Base-by-base conservation (phyloP, 1,284 basidiomycete species). In the Apiotrichum brassicae region DNA sequence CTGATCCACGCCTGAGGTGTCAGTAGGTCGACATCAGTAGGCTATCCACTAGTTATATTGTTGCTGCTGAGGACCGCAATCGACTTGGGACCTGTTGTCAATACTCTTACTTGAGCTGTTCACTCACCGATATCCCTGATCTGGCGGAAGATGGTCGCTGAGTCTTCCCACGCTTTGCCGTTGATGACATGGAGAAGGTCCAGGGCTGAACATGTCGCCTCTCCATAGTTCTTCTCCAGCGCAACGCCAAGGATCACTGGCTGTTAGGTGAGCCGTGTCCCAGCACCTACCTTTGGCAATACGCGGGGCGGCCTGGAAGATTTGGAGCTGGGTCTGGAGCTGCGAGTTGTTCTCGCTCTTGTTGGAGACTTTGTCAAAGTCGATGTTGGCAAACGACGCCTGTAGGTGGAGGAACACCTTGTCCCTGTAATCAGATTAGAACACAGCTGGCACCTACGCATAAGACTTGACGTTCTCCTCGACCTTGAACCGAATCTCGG, bases 331-430 rank as follows among this genome's bases (percentile, higher is more conserved):
- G 9, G 57, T 69, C 33, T 64, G 60, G 3, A 57, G 30, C 0
- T 59, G 53, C 3, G 66, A 60, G 4, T 54, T 43, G 34, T 57
- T 58, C 42, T 63, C 65, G 6, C 58, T 61, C 34, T 58, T 63
- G 36, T 26, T 46, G 13, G 46, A 50, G 24, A 53, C 58, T 6
- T 57, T 49, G 3, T 65, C 64, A n/a, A 66, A 39, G n/a, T 55
- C 49, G 20, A 71, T 53, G 26, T 66, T 63, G 7, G 56, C 70
- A 38, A 69, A 64, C n/a, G 46, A 48, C 12, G 63, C 55, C 53
- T 74, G 72, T 3, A 72, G 49, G 9, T 65, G 53, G 2, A 73
- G 53, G 48, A 68, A 72, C 3, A 73, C 70, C 56, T 73, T 73
- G 55, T 73, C 70, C 9, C 68, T 66, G 50, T 16, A 3, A 22